phyloP scores from a whole-genome alignment of 306 rosid species.

The Myrica gale region DNA sequence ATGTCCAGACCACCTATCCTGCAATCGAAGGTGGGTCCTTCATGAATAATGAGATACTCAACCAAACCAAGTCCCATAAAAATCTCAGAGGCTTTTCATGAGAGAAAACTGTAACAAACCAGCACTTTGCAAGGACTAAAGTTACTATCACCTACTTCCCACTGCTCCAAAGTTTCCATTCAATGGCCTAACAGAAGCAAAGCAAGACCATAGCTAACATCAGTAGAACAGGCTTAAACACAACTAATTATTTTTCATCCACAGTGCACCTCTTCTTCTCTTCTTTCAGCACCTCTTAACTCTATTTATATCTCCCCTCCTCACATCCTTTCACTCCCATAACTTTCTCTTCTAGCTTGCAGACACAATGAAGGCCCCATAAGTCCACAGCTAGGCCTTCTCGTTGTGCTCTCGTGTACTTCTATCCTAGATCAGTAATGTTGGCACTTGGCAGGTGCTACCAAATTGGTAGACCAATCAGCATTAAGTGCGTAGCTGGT shows the following conservation, averaged over 20 bases:
- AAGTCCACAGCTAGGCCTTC: constrained; percentile 2
- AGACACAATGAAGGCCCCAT: background rate
- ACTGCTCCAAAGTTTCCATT: background rate
- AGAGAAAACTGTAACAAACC: background rate
- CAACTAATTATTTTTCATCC: background rate
- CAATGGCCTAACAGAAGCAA: background rate
- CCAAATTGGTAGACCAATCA: background rate
- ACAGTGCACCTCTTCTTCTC: background rate
- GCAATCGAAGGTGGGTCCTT: background rate
- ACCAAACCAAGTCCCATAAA: background rate
- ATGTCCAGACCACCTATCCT: constrained; percentile 3
- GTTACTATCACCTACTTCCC: background rate
- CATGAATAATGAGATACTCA: background rate
- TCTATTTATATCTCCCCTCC: background rate
- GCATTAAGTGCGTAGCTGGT: background rate
- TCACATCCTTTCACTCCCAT: background rate
- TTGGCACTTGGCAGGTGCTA: background rate
- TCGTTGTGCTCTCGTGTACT: too few species aligned
- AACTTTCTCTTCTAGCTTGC: background rate
- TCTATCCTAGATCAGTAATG: background rate
- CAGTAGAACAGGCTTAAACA: background rate
- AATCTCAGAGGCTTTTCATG: background rate
- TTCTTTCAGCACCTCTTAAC: background rate
- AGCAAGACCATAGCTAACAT: background rate
- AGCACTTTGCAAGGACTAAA: background rate